Conservation (phyloP, 2,329 filamentous ascomycete genomes). For the Exophiala viscosa region DNA sequence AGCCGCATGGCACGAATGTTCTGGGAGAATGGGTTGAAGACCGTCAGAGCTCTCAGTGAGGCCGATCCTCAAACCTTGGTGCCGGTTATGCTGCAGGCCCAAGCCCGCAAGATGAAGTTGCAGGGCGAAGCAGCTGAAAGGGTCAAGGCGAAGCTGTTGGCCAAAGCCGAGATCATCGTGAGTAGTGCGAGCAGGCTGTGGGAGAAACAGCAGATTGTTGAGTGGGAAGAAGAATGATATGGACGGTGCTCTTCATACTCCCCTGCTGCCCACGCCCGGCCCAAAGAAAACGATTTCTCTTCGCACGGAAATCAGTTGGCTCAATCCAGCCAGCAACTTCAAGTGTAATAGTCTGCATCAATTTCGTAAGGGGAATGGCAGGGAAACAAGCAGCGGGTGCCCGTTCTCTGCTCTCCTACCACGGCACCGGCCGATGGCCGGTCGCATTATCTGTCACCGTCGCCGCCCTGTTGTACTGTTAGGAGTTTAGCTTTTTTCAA, state of each 20-base stretch:
- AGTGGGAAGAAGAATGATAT: conserved; percentile 26
- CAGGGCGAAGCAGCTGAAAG: conserved; percentile 57
- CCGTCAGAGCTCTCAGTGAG: conserved; percentile 64
- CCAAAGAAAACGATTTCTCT: too few relatives aligned
- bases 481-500: too few relatives aligned
- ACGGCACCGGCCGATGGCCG: too few relatives aligned
- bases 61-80: conserved; percentile 65
- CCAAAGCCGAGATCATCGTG: conserved; percentile 66
- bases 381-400: too few relatives aligned
- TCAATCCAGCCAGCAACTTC: too few relatives aligned
- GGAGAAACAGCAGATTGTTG: conserved; percentile 43
- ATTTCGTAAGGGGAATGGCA: conserved; percentile 7
- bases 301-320: too few relatives aligned
- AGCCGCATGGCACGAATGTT: conserved; percentile 70
- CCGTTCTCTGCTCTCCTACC: too few relatives aligned
- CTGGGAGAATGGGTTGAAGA: conserved; percentile 72
- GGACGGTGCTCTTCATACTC: not conserved
- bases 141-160: conserved; percentile 60
- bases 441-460: too few relatives aligned
- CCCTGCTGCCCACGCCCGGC: not conserved
- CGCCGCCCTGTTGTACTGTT: too few relatives aligned
- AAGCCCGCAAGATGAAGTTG: conserved; percentile 44
- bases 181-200: conserved; percentile 66
- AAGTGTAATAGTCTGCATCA: too few relatives aligned
- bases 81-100: conserved; percentile 65